These are phyloP conservation scores for Metschnikowia hibisci DNA, from an alignment of 805 yeast species.

Conservation along the genomic window DNA sequence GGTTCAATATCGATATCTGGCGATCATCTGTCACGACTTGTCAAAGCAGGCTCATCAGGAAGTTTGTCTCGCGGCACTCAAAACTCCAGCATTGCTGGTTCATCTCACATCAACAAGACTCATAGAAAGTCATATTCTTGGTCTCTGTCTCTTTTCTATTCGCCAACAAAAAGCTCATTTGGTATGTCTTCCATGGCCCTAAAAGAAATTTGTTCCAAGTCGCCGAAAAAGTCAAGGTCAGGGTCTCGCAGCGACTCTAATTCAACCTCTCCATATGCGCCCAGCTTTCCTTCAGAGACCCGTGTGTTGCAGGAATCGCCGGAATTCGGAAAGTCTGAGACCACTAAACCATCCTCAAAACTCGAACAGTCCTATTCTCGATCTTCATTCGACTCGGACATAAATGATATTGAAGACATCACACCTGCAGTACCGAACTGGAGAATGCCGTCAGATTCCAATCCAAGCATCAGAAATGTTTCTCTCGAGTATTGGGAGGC, in stretches of 20 bases:
- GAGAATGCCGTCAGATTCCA: not conserved
- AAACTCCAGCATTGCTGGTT: not conserved
- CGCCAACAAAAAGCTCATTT: not conserved
- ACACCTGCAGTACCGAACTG: conserved; percentile 7
- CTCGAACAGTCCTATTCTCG: not conserved
- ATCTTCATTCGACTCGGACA: not conserved
- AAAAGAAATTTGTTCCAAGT: not conserved
- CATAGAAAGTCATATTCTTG: conserved; percentile 1
- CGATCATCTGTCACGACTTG: too few species aligned
- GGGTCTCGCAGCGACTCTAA: not conserved
- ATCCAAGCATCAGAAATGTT: conserved; percentile 15
- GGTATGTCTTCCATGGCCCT: not conserved
- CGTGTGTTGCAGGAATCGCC: conserved; percentile 1
- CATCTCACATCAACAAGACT: not conserved
- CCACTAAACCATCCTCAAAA: not conserved
- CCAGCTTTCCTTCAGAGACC: not conserved
- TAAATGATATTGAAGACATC: conserved; percentile 15
- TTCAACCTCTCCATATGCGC: not conserved
- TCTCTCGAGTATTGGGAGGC: conserved; percentile 33
- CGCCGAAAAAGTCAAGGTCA: not conserved
- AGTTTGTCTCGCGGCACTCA: too few species aligned
- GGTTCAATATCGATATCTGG: too few species aligned
- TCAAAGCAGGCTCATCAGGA: not conserved
- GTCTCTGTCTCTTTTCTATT: conserved; percentile 1
- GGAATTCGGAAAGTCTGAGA: not conserved